Evolutionary conservation across 768 basidiomycete genomes (phyloP).

Genomic region (Pulveroboletus sp.): DNA sequence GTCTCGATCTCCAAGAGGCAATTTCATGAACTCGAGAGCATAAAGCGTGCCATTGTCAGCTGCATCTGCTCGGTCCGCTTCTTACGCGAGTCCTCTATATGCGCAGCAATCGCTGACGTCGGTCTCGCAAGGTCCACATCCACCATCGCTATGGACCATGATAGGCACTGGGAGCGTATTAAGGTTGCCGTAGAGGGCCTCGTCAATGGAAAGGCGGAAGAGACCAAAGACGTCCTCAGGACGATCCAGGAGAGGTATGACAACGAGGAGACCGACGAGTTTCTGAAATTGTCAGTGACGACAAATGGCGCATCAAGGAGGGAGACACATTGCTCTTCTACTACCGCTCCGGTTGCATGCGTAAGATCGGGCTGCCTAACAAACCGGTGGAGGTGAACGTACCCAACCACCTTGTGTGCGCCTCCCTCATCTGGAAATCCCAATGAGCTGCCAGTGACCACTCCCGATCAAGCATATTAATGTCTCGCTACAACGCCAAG

Average conservation of each 20-base stretch:
- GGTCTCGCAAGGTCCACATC: conserved; percentile 65
- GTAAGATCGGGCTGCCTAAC: conserved; percentile 82
- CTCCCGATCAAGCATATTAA: conserved; percentile 61
- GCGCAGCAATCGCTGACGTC: conserved; percentile 2
- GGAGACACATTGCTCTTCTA: conserved; percentile 91
- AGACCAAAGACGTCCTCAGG: conserved; percentile 53
- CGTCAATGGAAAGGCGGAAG: conserved; percentile 63
- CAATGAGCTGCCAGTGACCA: neutral
- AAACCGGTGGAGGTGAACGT: conserved; percentile 82
- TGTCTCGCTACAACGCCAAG: conserved; percentile 90
- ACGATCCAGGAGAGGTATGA: conserved; percentile 72
- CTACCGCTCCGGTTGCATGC: conserved; percentile 95
- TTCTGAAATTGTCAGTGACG: conserved; percentile 87
- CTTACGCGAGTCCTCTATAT: conserved; percentile 18
- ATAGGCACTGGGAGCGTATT: conserved; percentile 94
- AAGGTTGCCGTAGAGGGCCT: conserved; percentile 87
- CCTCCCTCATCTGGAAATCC: neutral
- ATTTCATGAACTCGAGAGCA: conserved; percentile 77
- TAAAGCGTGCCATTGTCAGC: conserved; percentile 75
- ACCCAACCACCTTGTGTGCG: conserved; percentile 72
- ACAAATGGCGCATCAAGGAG: conserved; percentile 77
- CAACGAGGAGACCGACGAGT: conserved; percentile 89
- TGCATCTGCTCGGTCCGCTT: conserved; percentile 88
- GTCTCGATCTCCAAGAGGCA: conserved; percentile 84
- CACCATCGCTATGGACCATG: conserved; percentile 91